phyloP scores from a whole-genome alignment of 208 protist species.

The Trichomonas vaginalis region DNA sequence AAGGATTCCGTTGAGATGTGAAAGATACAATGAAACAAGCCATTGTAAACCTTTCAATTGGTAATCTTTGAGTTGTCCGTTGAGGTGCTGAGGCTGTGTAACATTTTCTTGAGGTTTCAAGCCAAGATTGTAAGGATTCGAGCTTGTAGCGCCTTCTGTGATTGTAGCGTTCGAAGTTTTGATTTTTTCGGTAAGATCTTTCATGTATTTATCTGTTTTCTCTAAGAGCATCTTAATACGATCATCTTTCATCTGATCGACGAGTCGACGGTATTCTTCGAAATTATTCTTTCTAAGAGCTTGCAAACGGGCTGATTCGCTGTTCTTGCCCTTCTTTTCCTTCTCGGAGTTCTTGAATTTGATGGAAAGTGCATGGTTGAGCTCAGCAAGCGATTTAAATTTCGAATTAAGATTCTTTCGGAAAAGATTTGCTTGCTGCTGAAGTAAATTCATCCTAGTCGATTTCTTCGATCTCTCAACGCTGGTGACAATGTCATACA shows the following conservation, averaged over 20 bases:
- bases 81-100: not conserved
- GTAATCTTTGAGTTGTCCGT: not conserved
- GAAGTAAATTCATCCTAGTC: not conserved
- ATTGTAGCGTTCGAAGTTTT: not conserved
- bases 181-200: not conserved
- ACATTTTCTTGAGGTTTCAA: not conserved
- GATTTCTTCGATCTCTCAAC: not conserved
- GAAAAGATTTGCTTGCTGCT: not conserved
- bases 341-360: not conserved
- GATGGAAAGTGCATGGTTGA: not conserved
- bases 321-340: not conserved
- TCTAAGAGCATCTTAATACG: not conserved
- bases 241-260: not conserved
- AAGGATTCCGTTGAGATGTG: constrained; percentile 13
- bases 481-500: not conserved
- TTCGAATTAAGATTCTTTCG: not conserved
- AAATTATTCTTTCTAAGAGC: not conserved
- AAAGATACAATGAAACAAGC: constrained; percentile 18
- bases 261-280: not conserved
- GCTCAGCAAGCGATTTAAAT: not conserved
- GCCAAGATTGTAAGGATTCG: not conserved
- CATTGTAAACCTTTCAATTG: constrained; percentile 19
- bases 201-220: not conserved
- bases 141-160: not conserved
- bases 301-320: not conserved